Base-by-base conservation (phyloP, 345 rosid species). In the Pugionium cornutum region DNA sequence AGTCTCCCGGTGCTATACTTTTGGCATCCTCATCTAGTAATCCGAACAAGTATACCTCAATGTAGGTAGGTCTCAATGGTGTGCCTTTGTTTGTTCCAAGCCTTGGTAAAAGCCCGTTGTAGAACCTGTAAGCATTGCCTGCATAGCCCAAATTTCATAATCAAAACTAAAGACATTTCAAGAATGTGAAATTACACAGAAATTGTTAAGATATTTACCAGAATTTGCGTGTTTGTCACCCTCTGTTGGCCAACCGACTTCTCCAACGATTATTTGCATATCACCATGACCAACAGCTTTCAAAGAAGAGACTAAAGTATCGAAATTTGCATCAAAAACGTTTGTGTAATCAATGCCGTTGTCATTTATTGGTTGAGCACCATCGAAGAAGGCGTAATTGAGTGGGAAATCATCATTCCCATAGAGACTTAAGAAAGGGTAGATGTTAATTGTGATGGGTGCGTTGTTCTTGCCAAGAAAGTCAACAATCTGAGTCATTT, bases 291-390 rank as follows among this genome's bases (percentile, higher is more conserved):
- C 96, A 4, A 48, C 83, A 1, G 80, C 85, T 69, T 83, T 82
- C 57, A 91, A 74, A 48, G 98, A 53, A 0, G 96, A 83, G 8
- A 83, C 89, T 76, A 89, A 77, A 30, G 96, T 88, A 72, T 91
- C 94, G 10, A 91, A 91, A 75, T 86, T 88, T 42, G 98, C 96
- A 42, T 91, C 91, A 4, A 91, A 91, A 5, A 84, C 98, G 27
- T 91, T 91, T 3, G 84, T 80, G 80, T 91, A 91, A 35, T 49
- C 82, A 41, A 89, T 73, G 47, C 84, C 86, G 1, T 37, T 64
- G 69, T 91, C 96, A 3, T 63, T 49, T 36, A 91, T 27, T 0
- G 95, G 83, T n/a, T 76, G 62, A 51, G 67, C 84, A 4, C 95
- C 94, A 32, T 91, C 95, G 26, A 91, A 91, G 84, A 91, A 91